Evolutionary conservation across 2,329 filamentous ascomycete species (phyloP), one percentile per base, ranked within the genome.

Genomic region (Chaetomiaceae sp.): DNA sequence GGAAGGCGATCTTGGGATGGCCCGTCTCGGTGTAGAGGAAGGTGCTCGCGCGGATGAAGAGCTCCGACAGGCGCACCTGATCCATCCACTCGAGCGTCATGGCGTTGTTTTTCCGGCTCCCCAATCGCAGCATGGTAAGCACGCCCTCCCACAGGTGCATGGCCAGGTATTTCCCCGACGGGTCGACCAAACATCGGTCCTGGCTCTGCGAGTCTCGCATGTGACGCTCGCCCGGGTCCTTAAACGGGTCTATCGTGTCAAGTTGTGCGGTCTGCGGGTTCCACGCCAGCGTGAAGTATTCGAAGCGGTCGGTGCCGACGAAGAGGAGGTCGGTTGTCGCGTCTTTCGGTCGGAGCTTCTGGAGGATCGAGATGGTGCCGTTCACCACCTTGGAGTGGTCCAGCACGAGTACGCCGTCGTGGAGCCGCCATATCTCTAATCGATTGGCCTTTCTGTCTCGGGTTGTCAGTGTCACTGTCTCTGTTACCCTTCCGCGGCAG

Each of bases 271-370:
- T 73, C 65, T 78, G 68, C 0, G 76, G 63, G 60, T 96, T 83
- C 91, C 93, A 99, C 14, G 78, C 83, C 17, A 96, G 69, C 2
- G 89, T 95, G 67, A 97, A 96, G 71, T 96, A 97, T 62, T 90
- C 85, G 60, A 88, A 87, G 49, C 87, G 83, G 65, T 96, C 87
- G 41, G 93, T 99, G 44, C 90, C 92, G 51, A 99, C 79, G 65
- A 99, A 96, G 54, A 99, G 80, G 55, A 96, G 82, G 60, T 97
- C 90, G 42, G 84, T 89, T 5, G 76, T 70, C 23, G 85, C 83
- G 59, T 88, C 81, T 43, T 82, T 81, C 5, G 91, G 89, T 21
- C 83, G 83, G 42, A 99, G 75, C 62, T 83, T 85, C 63, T 93
- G 81, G 13, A 96, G 78, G 75, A 96, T 88, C 7, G 87, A 85